Evolutionary conservation across 805 yeast genomes (phyloP), one percentile per base, ranked within the genome.

Genomic region (Debaryomyces tyrocola): DNA sequence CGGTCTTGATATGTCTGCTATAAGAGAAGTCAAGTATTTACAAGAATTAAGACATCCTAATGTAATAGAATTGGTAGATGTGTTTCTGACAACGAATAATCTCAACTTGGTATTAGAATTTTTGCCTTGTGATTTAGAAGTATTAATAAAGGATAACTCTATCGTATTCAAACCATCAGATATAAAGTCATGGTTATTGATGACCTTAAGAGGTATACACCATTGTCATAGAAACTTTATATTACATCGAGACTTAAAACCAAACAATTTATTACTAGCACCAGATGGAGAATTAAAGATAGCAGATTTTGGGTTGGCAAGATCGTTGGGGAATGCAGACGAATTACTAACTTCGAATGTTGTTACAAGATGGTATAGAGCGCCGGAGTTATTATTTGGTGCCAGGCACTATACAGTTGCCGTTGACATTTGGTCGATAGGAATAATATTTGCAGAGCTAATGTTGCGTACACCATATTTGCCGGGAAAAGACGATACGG

Each of bases 231-330:
- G 99, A 47, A 88, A 91, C 59, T 87, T 83, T 55, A 86, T 94
- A 17, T 69, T 94, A 42, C 99, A 94, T 61, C 79, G 99, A 53
- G 98, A 92, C 73, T 74, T 92, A 55, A 92, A 92, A 63, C 98
- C 98, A 11, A 89, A 88, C 63, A 94, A 94, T 67, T 74, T 94
- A 69, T 72, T 94, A 45, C 70, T 94, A 33, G 86, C 96, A 0
- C 94, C 96, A 0, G 80, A 79, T 49, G 99, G 99, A 0, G 83
- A 86, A 52, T 74, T 94, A 49, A 94, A 94, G 63, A 78, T 94
- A 50, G 99, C 99, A 2, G 99, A 94, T 88, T 94, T 94, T 72
- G 99, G 99, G 54, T 74, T 92, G 38, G 98, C 98, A 0, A 73
- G 99, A 51, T 80, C 91, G 2, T 71, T 89, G 47, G 92, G 95